Evolutionary conservation across 306 rosid species (phyloP).

Genomic region (Corylus avellana): DNA sequence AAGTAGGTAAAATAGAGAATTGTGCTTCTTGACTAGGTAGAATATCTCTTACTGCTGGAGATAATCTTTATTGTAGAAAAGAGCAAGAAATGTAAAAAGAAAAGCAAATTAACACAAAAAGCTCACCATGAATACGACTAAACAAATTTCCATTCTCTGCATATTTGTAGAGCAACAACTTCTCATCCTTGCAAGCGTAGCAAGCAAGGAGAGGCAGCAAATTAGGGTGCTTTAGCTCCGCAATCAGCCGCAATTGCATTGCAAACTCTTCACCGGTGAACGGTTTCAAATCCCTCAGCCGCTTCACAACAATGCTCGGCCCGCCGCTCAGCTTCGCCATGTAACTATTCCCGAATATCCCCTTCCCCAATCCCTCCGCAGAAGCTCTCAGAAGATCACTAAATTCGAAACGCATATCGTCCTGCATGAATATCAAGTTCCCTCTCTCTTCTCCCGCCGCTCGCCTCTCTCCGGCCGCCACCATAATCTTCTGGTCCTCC

Average conservation of each 20-base stretch:
- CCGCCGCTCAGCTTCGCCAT: conserved; percentile 65
- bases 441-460: conserved; percentile 46
- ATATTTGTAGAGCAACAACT: conserved; percentile 55
- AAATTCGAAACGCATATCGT: conserved; percentile 49
- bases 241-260: conserved; percentile 44
- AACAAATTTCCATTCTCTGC: conserved; percentile 68
- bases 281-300: conserved; percentile 73
- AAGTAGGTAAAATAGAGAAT: too few relatives aligned
- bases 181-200: conserved; percentile 62
- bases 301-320: conserved; percentile 62
- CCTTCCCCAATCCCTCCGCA: conserved; percentile 81
- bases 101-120: not conserved
- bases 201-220: conserved; percentile 72
- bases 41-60: too few relatives aligned
- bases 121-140: conserved; percentile 61
- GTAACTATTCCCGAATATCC: conserved; percentile 67
- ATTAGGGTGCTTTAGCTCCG: conserved; percentile 54
- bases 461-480: conserved; percentile 35
- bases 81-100: not conserved
- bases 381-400: conserved; percentile 71
- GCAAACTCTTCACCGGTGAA: conserved; percentile 52
- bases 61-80: not conserved
- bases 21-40: too few relatives aligned
- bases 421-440: conserved; percentile 50
- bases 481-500: conserved; percentile 24